Percentiles rank a stretch among this genome's conserved stretches.
These are phyloP conservation scores for Fagopyrum esculentum DNA, from an alignment of 148 eudicot genomes.

Conservation along the genomic window DNA sequence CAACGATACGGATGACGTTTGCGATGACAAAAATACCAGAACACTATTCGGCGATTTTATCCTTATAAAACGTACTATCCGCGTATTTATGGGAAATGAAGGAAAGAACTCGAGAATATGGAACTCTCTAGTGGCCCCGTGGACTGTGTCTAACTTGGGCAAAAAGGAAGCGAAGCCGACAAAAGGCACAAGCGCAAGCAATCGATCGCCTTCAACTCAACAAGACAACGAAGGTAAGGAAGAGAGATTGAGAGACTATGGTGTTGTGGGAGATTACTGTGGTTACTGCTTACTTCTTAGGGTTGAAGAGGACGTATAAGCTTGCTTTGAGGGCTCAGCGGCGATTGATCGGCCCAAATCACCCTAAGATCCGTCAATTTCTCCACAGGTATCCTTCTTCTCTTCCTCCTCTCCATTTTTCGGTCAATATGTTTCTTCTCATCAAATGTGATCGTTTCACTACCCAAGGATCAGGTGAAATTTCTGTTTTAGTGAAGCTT, in stretches of 20 bases:
- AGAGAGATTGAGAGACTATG: slow-evolving; percentile 27
- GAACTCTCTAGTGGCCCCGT: neutral
- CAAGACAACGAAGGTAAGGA: neutral
- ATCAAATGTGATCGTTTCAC: neutral
- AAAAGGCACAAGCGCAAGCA: neutral
- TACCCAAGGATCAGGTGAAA: neutral
- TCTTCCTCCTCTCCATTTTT: neutral
- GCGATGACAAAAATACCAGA: neutral
- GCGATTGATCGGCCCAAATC: slow-evolving; percentile 44
- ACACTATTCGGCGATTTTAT: neutral
- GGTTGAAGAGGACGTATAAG: slow-evolving; percentile 64
- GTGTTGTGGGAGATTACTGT: slow-evolving; percentile 89
- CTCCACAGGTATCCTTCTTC: slow-evolving; percentile 42
- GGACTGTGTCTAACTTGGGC: neutral
- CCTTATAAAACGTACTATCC: neutral
- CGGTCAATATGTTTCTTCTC: neutral
- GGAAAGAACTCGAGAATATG: neutral
- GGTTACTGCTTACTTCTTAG: slow-evolving; percentile 82
- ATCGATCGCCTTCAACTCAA: neutral
- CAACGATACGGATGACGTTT: neutral
- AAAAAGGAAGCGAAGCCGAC: neutral
- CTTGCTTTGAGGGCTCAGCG: slow-evolving; percentile 73
- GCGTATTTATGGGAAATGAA: neutral
- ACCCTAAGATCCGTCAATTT: slow-evolving; percentile 54
- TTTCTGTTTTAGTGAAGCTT: neutral